phyloP scores from a whole-genome alignment of 495 filamentous ascomycete species.

The Neurospora sp. region DNA sequence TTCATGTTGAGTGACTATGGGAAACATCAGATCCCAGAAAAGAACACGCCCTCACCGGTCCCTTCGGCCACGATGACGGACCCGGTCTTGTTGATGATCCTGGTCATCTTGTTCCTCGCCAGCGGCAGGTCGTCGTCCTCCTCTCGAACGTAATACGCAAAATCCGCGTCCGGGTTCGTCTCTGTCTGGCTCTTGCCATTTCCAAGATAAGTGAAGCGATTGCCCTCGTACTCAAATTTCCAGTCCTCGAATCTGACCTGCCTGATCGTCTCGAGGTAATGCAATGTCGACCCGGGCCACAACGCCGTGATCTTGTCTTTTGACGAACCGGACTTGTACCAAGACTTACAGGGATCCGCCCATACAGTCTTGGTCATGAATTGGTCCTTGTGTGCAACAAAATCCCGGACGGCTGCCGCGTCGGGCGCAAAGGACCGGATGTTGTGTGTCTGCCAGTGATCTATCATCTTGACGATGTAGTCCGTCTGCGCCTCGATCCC shows the following conservation, averaged over 20 bases:
- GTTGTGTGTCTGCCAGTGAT: slow-evolving; percentile 35
- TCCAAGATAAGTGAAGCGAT: background rate
- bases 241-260: background rate
- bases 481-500: slow-evolving; percentile 12
- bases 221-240: background rate
- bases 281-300: slow-evolving; percentile 4
- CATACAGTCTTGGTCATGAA: slow-evolving; percentile 38
- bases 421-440: slow-evolving; percentile 38
- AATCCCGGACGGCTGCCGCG: slow-evolving; percentile 30
- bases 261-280: background rate
- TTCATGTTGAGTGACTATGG: background rate
- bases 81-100: background rate
- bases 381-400: slow-evolving; percentile 30
- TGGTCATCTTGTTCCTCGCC: background rate
- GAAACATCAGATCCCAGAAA: background rate
- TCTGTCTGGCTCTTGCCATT: background rate
- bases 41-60: background rate
- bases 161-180: background rate
- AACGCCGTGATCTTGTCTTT: slow-evolving; percentile 37
- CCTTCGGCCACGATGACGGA: background rate
- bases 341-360: slow-evolving; percentile 35
- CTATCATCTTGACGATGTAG: slow-evolving; percentile 35
- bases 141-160: background rate
- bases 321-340: slow-evolving; percentile 36
- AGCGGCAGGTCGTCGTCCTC: background rate